Evolutionary conservation across 208 protist species (phyloP).

Genomic region (Acanthamoeba royreba): DNA sequence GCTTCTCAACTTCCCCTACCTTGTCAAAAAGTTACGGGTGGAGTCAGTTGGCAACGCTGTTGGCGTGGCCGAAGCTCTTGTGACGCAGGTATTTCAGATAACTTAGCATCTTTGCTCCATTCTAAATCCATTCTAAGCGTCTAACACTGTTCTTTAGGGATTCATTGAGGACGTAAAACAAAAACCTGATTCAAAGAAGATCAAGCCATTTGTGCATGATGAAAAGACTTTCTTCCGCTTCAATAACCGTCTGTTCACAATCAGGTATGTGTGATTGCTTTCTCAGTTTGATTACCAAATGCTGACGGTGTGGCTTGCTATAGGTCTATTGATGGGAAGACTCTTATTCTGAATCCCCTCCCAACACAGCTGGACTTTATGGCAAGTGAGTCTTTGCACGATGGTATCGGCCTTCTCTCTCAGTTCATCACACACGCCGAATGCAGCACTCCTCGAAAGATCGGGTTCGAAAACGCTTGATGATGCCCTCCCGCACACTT

Average conservation of each 20-base stretch:
- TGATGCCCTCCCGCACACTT: too few relatives aligned
- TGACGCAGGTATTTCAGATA: background rate
- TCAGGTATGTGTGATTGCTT: background rate
- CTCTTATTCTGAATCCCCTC: background rate
- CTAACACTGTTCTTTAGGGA: background rate
- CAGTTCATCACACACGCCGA: too few relatives aligned
- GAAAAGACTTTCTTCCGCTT: background rate
- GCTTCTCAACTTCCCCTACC: background rate
- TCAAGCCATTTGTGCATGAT: background rate
- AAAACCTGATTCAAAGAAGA: background rate
- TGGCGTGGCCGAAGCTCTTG: background rate
- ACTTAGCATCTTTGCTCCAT: background rate
- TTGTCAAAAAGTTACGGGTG: background rate
- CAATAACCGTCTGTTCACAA: background rate
- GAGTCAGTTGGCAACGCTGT: background rate
- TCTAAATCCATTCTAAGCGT: background rate
- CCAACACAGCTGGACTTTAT: background rate
- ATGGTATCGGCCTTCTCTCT: background rate
- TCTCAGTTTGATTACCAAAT: background rate
- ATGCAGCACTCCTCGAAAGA: too few relatives aligned
- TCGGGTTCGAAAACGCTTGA: too few relatives aligned
- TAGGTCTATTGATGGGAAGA: background rate
- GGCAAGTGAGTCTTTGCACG: background rate
- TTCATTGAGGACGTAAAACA: background rate
- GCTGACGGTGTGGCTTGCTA: background rate